phyloP scores from a whole-genome alignment of 169 alveolate species.

The Condylostoma magnum region DNA sequence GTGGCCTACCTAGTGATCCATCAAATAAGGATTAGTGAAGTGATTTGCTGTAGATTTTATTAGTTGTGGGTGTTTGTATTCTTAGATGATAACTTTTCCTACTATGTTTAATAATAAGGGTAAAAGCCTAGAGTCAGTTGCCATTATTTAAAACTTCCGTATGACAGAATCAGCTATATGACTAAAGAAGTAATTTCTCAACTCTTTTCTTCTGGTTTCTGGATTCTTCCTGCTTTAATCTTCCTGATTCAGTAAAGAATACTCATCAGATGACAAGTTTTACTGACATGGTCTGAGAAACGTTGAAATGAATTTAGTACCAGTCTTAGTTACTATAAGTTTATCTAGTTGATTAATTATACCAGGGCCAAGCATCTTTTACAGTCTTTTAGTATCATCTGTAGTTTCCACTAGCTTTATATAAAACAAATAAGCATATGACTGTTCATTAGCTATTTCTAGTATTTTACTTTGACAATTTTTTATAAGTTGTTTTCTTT shows the following conservation, averaged over 20 bases:
- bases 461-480: neutral
- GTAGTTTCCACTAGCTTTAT: conserved; percentile 1
- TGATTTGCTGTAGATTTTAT: too few species aligned
- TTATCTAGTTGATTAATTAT: neutral
- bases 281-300: neutral
- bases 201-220: neutral
- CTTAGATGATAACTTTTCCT: neutral
- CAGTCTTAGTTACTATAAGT: neutral
- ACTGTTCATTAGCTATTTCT: neutral
- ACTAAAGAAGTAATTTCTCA: neutral
- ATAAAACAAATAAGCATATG: conserved; percentile 14
- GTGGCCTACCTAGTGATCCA: conserved; percentile 3
- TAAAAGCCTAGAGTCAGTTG: neutral
- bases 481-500: conserved; percentile 9
- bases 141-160: neutral
- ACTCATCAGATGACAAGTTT: neutral
- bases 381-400: conserved; percentile 12
- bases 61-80: neutral
- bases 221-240: neutral
- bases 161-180: neutral
- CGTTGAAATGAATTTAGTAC: neutral
- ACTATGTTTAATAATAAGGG: neutral
- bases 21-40: neutral
- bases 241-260: neutral
- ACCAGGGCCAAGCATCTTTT: neutral